Base-by-base conservation (phyloP, 2,329 filamentous ascomycete genomes). In the Fusarium nelsonii region DNA sequence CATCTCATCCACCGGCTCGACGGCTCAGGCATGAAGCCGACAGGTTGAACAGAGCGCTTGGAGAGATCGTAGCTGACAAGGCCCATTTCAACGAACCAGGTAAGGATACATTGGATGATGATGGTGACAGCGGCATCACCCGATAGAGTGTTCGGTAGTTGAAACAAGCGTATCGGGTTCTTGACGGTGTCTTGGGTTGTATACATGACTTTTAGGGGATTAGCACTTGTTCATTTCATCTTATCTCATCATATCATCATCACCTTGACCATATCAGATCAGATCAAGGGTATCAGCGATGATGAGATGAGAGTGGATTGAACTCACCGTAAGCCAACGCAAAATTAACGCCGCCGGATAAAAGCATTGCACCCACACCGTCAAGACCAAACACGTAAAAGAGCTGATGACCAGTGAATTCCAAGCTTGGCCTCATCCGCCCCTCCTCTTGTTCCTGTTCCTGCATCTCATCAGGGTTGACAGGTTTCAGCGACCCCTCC, bases 261-360 rank as follows among this genome's bases (percentile, higher is more conserved):
- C 14, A 11, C 26, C 14, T 28, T 10, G 43, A 28, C 14, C 14
- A 8, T 26, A 20, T 44, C 32, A 37, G 33, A 32, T 41, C 39
- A n/a, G 14, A 30, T 30, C 30, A 30, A 30, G 30, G 30, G 10
- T 30, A 30, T 30, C 30, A 30, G 23, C 23, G 4, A 23, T 23
- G 23, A 23, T 23, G 23, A 23, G 23, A 23, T 23, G 23, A 23
- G 23, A 33, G 14, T 23, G 18, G 45, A 23, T 10, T 18, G 20
- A 57, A 65, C 72, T 64, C 51, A 85, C 84, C 81, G 65, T 85
- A 86, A 16, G 83, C 84, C 59, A 86, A 79, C 44, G 79, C 82
- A 72, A 86, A 85, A 75, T 87, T 87, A 64, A 87, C 82, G 23
- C 77, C 83, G 0, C 81, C 85, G 0, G 83, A 84, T 4, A 87